phyloP scores from a whole-genome alignment of 208 protist genomes.

The Trypanosoma avium region DNA sequence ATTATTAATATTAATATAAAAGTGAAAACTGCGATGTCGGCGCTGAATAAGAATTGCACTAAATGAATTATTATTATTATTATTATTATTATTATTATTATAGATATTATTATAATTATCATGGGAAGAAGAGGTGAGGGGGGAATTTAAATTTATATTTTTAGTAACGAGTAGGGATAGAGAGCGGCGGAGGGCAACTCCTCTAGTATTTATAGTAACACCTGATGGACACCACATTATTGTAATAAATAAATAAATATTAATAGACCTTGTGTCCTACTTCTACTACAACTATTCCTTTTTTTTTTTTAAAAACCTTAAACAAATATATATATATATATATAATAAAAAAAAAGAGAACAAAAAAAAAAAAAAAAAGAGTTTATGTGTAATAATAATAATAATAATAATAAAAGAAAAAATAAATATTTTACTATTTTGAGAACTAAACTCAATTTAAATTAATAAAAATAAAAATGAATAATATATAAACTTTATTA shows the following conservation, averaged over 20 bases:
- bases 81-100: background rate
- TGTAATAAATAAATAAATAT: no score
- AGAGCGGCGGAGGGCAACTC: no score
- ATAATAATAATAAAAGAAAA: conserved; percentile 1
- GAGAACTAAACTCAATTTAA: conserved; percentile 6
- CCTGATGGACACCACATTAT: no score
- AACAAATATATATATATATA: no score
- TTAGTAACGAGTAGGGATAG: no score
- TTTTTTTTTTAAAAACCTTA: no score
- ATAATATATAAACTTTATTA: no score
- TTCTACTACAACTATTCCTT: background rate
- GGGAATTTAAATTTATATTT: no score
- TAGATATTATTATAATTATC: background rate
- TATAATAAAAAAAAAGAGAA: background rate
- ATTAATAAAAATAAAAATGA: background rate
- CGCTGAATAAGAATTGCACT: no score
- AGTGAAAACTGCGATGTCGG: conserved; percentile 56
- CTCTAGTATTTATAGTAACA: no score
- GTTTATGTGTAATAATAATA: background rate
- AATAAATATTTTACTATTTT: conserved; percentile 1
- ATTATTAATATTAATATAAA: conserved; percentile 81
- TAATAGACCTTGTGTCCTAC: no score
- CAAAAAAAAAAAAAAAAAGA: background rate
- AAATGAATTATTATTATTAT: background rate
- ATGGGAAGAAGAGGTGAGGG: no score